A percentile compares a stretch with the other conserved stretches of the same genome.
These are phyloP conservation scores for Cystobasidium onofrii DNA, from an alignment of 768 basidiomycete genomes.

Conservation along the genomic window DNA sequence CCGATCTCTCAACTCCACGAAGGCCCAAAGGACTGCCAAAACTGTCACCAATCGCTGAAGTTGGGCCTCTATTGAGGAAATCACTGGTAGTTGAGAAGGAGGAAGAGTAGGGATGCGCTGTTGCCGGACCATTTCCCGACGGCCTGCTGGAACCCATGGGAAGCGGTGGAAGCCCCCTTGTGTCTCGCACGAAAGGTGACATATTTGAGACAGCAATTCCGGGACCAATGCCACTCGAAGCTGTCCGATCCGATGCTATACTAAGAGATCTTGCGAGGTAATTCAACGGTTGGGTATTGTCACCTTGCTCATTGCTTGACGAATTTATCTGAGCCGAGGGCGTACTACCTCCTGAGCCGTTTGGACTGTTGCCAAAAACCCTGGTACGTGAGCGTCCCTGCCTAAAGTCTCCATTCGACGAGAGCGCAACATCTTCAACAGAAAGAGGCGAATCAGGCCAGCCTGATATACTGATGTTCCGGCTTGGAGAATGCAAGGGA, in stretches of 20 bases:
- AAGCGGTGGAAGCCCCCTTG: neutral
- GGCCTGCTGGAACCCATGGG: neutral
- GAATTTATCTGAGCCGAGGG: neutral
- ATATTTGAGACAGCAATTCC: conserved; percentile 22
- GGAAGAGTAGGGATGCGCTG: conserved; percentile 1
- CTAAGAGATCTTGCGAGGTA: conserved; percentile 12
- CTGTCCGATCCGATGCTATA: conserved; percentile 4
- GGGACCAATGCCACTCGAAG: neutral
- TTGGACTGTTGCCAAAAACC: neutral
- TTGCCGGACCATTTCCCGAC: neutral
- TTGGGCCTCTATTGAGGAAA: neutral
- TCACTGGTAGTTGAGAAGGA: neutral
- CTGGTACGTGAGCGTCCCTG: neutral
- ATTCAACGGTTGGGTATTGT: neutral
- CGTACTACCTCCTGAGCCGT: neutral
- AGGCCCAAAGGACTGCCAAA: neutral
- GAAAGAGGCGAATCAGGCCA: conserved; percentile 16
- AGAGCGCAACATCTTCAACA: neutral
- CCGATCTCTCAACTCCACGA: neutral
- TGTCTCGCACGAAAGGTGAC: conserved; percentile 27
- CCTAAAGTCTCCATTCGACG: neutral
- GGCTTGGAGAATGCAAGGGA: neutral
- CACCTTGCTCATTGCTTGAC: neutral
- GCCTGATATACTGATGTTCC: neutral
- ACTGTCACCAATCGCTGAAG: neutral